phyloP scores from a whole-genome alignment of 164 flowering plant species.

The Chimonanthus salicifolius region DNA sequence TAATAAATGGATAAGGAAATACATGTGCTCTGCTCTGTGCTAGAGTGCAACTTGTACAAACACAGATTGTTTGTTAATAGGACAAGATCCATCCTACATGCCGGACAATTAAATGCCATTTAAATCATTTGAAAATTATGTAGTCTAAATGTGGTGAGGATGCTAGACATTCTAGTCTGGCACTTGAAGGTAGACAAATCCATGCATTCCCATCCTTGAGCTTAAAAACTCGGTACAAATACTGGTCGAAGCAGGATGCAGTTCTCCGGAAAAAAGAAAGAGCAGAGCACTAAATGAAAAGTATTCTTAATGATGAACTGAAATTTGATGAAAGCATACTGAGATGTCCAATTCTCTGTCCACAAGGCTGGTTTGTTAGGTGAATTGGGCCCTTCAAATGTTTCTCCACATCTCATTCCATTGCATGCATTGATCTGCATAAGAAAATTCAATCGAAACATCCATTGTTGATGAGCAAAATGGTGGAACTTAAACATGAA shows the following conservation, averaged over 20 bases:
- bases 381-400: constrained; percentile 84
- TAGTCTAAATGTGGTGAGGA: too few species aligned
- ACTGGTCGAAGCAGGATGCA: neutral
- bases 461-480: neutral
- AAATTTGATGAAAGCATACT: constrained; percentile 35
- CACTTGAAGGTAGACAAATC: neutral
- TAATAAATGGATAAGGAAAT: too few species aligned
- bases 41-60: too few species aligned
- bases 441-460: neutral
- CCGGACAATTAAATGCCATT: too few species aligned
- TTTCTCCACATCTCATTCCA: constrained; percentile 74
- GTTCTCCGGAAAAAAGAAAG: neutral
- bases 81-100: neutral
- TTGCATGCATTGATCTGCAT: constrained; percentile 92
- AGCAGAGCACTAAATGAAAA: neutral
- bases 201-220: neutral
- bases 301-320: neutral
- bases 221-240: too few species aligned
- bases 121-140: too few species aligned
- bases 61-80: too few species aligned
- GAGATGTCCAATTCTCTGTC: constrained; percentile 94
- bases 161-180: too few species aligned
- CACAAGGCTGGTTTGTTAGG: constrained; percentile 81
- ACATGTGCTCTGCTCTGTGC: too few species aligned
- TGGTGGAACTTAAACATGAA: too few species aligned